These are phyloP conservation scores for Solanum hybrid DNA, from an alignment of 305 asterid genomes.

Conservation along the genomic window DNA sequence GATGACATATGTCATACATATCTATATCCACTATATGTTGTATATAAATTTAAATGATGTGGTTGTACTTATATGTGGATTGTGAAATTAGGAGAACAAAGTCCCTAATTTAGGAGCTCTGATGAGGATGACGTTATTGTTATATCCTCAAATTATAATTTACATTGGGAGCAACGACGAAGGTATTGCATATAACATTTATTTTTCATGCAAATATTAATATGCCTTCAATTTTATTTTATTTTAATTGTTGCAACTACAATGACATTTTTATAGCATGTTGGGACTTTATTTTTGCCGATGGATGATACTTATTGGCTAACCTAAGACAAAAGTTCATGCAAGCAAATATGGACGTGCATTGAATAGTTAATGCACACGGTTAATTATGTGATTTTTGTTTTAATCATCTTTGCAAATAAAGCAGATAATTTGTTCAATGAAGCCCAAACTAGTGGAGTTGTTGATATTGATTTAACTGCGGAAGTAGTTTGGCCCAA, in stretches of 20 bases:
- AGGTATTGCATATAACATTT: constrained; percentile 22
- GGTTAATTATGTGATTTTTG: neutral
- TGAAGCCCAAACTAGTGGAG: no score
- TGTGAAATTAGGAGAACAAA: constrained; percentile 35
- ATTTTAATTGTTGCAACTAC: no score
- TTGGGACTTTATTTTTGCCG: neutral
- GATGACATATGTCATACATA: neutral
- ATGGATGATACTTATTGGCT: neutral
- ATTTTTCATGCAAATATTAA: neutral
- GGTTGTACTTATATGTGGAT: neutral
- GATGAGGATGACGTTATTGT: constrained; percentile 26
- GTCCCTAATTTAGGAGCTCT: constrained; percentile 21
- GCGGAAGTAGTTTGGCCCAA: constrained; percentile 14
- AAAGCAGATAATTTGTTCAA: no score
- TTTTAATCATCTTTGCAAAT: constrained; percentile 16
- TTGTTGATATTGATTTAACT: constrained; percentile 18
- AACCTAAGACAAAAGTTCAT: neutral
- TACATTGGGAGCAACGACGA: constrained; percentile 20
- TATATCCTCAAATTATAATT: constrained; percentile 37
- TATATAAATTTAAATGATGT: neutral
- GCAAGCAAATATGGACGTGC: neutral
- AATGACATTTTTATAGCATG: no score
- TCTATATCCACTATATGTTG: neutral
- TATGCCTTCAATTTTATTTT: no score
- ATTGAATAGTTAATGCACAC: neutral